These are phyloP conservation scores for Leptomonas seymouri DNA, from an alignment of 208 protist species.

Conservation along the genomic window DNA sequence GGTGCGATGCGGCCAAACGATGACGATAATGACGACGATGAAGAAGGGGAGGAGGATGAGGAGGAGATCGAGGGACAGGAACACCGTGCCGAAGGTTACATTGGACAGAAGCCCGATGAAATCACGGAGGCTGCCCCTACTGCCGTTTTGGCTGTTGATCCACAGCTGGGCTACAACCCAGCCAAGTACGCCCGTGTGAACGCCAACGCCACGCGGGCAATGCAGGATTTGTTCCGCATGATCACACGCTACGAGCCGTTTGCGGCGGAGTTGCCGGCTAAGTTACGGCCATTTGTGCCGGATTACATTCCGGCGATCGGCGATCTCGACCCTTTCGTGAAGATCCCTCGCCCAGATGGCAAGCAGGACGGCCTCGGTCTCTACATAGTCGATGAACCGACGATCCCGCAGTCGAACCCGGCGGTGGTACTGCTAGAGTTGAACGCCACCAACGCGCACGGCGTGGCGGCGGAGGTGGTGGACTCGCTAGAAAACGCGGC, in stretches of 20 bases:
- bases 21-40: constrained; percentile 37
- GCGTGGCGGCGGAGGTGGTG: constrained; percentile 74
- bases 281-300: constrained; percentile 97
- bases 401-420: constrained; percentile 95
- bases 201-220: constrained; percentile 85
- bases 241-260: constrained; percentile 95
- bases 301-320: constrained; percentile 98
- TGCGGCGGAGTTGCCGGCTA: constrained; percentile 94
- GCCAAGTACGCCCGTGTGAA: constrained; percentile 87
- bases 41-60: constrained; percentile 39
- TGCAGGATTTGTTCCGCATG: constrained; percentile 97
- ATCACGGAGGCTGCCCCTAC: constrained; percentile 36
- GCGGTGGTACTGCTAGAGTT: constrained; percentile 92
- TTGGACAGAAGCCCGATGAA: constrained; percentile 66
- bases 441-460: constrained; percentile 82
- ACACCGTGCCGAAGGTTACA: constrained; percentile 50
- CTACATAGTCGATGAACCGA: constrained; percentile 97
- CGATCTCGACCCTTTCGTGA: constrained; percentile 97
- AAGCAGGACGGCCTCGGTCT: constrained; percentile 92
- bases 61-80: constrained; percentile 31
- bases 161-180: constrained; percentile 77
- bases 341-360: constrained; percentile 95
- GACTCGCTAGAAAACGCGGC: constrained; percentile 95
- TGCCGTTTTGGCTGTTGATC: neutral
- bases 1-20: constrained; percentile 24